Base-by-base conservation (phyloP, 2,329 filamentous ascomycete genomes). In the Beauveria rudraprayagi region DNA sequence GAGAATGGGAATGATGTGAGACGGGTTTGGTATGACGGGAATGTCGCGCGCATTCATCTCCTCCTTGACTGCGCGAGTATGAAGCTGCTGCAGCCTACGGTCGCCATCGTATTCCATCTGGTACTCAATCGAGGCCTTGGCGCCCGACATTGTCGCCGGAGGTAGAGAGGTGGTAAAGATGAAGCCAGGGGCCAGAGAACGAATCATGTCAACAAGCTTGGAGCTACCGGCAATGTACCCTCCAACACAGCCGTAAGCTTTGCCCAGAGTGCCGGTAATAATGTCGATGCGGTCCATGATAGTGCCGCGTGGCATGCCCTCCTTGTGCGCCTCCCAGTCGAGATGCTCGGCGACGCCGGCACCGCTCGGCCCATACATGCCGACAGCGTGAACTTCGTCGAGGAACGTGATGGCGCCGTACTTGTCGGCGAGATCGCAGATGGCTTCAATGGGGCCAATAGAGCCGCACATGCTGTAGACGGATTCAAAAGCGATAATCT, bases 391-490 rank as follows among this genome's bases (percentile, higher is more conserved):
- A 64, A 99, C 94, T 84, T 99, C 94, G 72, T 99, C 94, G 72
- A 97, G 81, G 75, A 99, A 99, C 68, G 94, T 99, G 65, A 99
- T 87, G 44, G 94, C 94, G 62, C 94, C 94, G 73, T 99, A 99
- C 79, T 96, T 97, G 65, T 97, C 92, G 10, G 94, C 93, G 59
- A 99, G 79, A 72, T 99, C 92, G 73, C 93, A 97, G 64, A 99
- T 97, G 71, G 88, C 88, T 76, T 92, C 91, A 67, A 99, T 99
- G 0, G 94, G 94, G 0, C 92, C 94, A 72, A 99, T 91, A 17
- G 92, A 96, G 65, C 94, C 94, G 72, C 94, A 99, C 94, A 99
- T 99, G 79, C 92, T 96, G 78, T 99, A 99, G 3, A 99, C 94
- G 34, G 92, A 96, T 77, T 99, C 94, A 66, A 97, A 99, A 2